Percentiles rank a stretch among this genome's conserved stretches.
Conservation (phyloP, 2,329 filamentous ascomycete genomes). For the Verticillium albo-atrum region DNA sequence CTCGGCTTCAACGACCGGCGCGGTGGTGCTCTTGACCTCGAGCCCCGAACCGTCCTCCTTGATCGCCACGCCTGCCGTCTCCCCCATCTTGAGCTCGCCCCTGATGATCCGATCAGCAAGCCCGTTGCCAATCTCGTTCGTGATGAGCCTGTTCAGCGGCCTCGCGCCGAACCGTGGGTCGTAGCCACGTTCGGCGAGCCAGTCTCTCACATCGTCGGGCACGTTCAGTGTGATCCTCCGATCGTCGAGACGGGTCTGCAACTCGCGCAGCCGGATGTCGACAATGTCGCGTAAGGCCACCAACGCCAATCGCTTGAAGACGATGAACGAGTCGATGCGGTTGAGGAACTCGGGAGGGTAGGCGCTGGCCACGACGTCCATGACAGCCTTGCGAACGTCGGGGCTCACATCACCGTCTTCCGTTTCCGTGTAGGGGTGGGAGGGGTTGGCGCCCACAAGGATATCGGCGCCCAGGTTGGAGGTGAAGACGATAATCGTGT, state of each 20-base stretch:
- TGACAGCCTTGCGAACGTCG: constrained; percentile 72
- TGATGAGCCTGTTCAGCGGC: constrained; percentile 85
- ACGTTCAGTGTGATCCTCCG: constrained; percentile 75
- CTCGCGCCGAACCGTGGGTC: constrained; percentile 88
- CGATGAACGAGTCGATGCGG: constrained; percentile 92
- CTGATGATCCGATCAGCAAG: constrained; percentile 90
- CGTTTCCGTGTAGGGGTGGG: constrained; percentile 59
- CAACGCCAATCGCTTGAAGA: constrained; percentile 83
- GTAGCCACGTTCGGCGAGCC: constrained; percentile 87
- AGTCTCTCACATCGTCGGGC: constrained; percentile 67
- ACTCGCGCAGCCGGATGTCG: constrained; percentile 81
- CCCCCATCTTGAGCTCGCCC: constrained; percentile 72
- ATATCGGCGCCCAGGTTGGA: constrained; percentile 93
- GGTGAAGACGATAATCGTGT: constrained; percentile 93
- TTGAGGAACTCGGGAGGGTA: constrained; percentile 96
- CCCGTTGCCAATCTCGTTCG: constrained; percentile 82
- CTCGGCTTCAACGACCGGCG: neutral
- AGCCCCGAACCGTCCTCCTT: constrained; percentile 57
- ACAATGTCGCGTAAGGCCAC: constrained; percentile 85
- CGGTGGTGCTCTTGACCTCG: constrained; percentile 33
- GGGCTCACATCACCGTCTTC: constrained; percentile 66
- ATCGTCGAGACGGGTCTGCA: constrained; percentile 79
- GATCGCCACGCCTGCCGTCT: constrained; percentile 67
- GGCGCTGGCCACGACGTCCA: constrained; percentile 73
- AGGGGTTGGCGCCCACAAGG: constrained; percentile 69